A percentile compares a stretch with the other conserved stretches of the same genome.
phyloP scores from a whole-genome alignment of 2,329 filamentous ascomycete genomes.

The Aphanocladium album region DNA sequence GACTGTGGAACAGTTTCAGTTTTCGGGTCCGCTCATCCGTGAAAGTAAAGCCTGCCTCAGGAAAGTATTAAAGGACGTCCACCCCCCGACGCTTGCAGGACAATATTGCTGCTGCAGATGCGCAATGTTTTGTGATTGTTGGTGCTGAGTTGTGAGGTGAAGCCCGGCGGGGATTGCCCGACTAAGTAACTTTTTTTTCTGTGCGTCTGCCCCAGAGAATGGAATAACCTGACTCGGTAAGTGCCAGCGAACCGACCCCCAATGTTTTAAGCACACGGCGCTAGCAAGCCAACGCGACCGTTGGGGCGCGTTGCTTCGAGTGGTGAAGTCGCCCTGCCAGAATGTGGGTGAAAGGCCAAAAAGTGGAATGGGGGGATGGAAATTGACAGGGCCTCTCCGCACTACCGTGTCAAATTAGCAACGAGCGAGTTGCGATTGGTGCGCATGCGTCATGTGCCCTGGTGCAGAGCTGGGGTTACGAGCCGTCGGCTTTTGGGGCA shows the following conservation, averaged over 20 bases:
- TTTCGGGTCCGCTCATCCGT: background rate
- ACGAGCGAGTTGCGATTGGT: background rate
- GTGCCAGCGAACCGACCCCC: background rate
- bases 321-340: background rate
- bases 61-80: background rate
- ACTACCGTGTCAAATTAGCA: background rate
- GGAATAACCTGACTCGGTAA: background rate
- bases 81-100: background rate
- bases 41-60: background rate
- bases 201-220: background rate
- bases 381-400: background rate
- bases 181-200: slow-evolving; percentile 7
- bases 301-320: background rate
- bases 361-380: background rate
- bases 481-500: background rate
- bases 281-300: background rate
- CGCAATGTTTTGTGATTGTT: background rate
- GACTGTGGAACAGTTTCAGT: background rate
- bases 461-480: background rate
- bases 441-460: background rate
- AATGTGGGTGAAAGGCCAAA: background rate
- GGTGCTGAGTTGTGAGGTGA: background rate
- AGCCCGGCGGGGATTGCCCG: slow-evolving; percentile 11
- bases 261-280: background rate
- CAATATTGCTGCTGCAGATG: background rate